Conservation (phyloP, 2,329 filamentous ascomycete species). For the Fusarium sulawesiense region DNA sequence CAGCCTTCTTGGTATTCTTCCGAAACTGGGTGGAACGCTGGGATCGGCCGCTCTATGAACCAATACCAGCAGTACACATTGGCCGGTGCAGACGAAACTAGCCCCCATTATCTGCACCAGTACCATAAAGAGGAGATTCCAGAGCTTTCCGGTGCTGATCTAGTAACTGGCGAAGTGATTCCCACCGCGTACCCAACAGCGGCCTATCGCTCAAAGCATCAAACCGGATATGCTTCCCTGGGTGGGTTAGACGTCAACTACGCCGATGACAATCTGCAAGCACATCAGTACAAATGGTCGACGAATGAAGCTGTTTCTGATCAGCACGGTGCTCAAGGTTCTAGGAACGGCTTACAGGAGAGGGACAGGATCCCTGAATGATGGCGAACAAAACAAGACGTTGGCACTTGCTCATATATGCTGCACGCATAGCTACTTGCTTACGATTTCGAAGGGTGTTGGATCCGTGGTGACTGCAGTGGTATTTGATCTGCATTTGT, state of each 20-base stretch:
- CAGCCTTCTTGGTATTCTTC: slow-evolving; percentile 23
- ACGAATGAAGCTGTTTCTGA: background rate
- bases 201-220: background rate
- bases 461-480: background rate
- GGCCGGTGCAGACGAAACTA: background rate
- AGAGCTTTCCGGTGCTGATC: background rate
- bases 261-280: background rate
- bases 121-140: slow-evolving; percentile 4
- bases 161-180: background rate
- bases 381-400: background rate
- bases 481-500: slow-evolving; percentile 1
- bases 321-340: background rate
- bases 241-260: background rate
- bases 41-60: slow-evolving; percentile 22
- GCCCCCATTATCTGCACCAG: slow-evolving; percentile 1
- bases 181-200: background rate
- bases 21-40: slow-evolving; percentile 20
- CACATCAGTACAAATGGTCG: slow-evolving; percentile 3
- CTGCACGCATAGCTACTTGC: slow-evolving; percentile 8
- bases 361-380: background rate
- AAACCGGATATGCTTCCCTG: slow-evolving; percentile 3
- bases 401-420: background rate
- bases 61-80: slow-evolving; percentile 22
- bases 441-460: background rate
- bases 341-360: background rate